phyloP scores from a whole-genome alignment of 176 grass and related monocot species.

The Hordeum marinum region DNA sequence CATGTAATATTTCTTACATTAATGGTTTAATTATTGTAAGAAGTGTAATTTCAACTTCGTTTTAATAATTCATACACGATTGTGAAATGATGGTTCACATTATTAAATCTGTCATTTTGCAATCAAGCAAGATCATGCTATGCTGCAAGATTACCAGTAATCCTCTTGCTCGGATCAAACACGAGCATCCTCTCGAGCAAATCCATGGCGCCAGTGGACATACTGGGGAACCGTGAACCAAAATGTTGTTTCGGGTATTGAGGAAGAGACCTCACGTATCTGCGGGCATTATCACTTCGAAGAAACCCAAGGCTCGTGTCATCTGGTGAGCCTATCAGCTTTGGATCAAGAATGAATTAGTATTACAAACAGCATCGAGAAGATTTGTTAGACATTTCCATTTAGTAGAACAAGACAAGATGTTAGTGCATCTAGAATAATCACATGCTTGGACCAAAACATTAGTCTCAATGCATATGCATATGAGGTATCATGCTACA shows the following conservation, averaged over 20 bases:
- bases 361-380: constrained; percentile 10
- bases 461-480: neutral
- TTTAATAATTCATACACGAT: neutral
- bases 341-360: constrained; percentile 38
- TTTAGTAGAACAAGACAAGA: neutral
- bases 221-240: constrained; percentile 65
- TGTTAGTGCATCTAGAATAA: constrained; percentile 3
- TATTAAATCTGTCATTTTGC: constrained; percentile 15
- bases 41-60: neutral
- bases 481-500: neutral
- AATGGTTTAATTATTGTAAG: neutral
- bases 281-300: constrained; percentile 80
- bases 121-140: constrained; percentile 30
- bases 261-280: constrained; percentile 94
- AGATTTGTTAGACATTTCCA: neutral
- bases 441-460: neutral
- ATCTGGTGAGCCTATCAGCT: constrained; percentile 94
- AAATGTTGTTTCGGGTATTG: constrained; percentile 92
- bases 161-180: constrained; percentile 96
- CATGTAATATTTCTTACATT: neutral
- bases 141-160: constrained; percentile 70
- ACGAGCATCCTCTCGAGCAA: constrained; percentile 99
- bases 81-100: neutral
- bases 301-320: constrained; percentile 96
- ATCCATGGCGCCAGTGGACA: constrained; percentile 81